Evolutionary conservation across 2,329 filamentous ascomycete species (phyloP).

Genomic region (Trichophyton benhamiae): DNA sequence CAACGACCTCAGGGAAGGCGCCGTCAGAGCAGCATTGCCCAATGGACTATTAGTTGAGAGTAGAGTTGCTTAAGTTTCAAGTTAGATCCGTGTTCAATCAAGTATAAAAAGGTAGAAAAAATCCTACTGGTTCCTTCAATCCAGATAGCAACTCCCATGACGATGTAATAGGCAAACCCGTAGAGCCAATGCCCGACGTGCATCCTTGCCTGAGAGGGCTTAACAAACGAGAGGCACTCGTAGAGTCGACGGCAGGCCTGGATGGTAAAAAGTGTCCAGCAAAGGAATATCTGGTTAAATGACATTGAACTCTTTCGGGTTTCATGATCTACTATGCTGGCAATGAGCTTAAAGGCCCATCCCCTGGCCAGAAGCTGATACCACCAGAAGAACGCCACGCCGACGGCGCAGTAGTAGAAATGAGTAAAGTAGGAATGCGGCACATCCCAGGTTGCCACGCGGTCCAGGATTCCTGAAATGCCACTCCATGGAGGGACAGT

Average conservation of each 20-base stretch:
- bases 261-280: conserved; percentile 60
- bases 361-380: conserved; percentile 49
- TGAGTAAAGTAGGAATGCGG: conserved; percentile 83
- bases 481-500: background rate
- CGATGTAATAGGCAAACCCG: conserved; percentile 64
- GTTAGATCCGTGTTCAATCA: background rate
- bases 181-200: conserved; percentile 72
- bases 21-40: conserved; percentile 26
- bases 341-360: conserved; percentile 39
- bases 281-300: conserved; percentile 49
- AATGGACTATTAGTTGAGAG: conserved; percentile 9
- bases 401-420: conserved; percentile 66
- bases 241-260: conserved; percentile 66
- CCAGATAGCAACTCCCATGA: conserved; percentile 66
- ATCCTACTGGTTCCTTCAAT: conserved; percentile 61
- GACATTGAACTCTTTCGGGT: conserved; percentile 40
- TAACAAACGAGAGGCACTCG: conserved; percentile 56
- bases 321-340: conserved; percentile 28
- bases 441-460: conserved; percentile 47
- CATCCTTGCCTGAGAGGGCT: conserved; percentile 64
- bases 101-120: background rate
- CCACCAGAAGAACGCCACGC: conserved; percentile 62
- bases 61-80: conserved; percentile 6
- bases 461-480: conserved; percentile 33
- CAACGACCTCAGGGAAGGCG: conserved; percentile 40